These are phyloP conservation scores for Calonectria naviculata DNA, from an alignment of 2,329 filamentous ascomycete genomes.

Conservation along the genomic window DNA sequence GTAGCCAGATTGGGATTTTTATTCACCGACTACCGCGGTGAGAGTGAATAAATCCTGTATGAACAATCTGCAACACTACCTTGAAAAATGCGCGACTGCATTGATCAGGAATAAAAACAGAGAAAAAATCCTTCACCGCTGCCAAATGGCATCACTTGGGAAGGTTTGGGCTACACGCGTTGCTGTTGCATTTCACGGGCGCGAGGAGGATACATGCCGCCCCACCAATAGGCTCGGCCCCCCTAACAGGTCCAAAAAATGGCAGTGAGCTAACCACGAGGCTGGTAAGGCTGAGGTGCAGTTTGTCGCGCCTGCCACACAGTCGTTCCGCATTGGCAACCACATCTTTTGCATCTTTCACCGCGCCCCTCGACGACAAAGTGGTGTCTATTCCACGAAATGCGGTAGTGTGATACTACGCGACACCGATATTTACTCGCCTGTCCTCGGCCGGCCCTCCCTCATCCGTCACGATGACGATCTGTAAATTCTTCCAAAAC, in stretches of 20 bases:
- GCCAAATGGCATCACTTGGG: not conserved
- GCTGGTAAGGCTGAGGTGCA: conserved; percentile 40
- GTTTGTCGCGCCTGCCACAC: not conserved
- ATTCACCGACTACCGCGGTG: too few relatives aligned
- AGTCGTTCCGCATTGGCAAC: not conserved
- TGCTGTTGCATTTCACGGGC: not conserved
- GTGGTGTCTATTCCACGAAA: conserved; percentile 21
- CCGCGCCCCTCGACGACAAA: not conserved
- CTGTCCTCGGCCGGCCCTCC: conserved; percentile 16
- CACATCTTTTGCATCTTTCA: not conserved
- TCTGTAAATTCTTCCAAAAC: conserved; percentile 63
- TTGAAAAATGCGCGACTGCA: too few relatives aligned
- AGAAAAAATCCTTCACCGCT: too few relatives aligned
- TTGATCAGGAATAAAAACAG: too few relatives aligned
- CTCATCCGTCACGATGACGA: conserved; percentile 44
- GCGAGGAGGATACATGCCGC: not conserved
- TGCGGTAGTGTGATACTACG: conserved; percentile 32
- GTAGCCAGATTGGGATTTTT: not conserved
- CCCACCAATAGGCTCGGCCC: not conserved
- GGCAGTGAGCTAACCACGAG: conserved; percentile 25
- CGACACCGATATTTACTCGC: conserved; percentile 25
- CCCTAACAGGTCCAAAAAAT: conserved; percentile 14
- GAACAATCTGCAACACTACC: too few relatives aligned
- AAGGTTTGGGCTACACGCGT: not conserved
- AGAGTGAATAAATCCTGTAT: too few relatives aligned